Percentiles rank a stretch among this genome's conserved stretches.
Evolutionary conservation across 2,329 filamentous ascomycete genomes (phyloP).

Genomic region (Sporothrix luriei): DNA sequence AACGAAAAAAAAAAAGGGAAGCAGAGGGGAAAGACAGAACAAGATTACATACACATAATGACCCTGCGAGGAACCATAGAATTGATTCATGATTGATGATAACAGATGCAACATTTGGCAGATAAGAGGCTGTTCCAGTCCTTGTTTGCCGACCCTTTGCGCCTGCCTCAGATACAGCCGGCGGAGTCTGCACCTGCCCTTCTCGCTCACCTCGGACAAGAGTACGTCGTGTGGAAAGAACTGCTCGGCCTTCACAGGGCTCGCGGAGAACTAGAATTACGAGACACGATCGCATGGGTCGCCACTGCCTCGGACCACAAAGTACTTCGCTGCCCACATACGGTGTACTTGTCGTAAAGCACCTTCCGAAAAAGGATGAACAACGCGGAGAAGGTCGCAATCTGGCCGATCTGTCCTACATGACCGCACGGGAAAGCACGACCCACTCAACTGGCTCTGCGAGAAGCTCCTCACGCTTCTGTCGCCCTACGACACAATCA

Average conservation of each 20-base stretch:
- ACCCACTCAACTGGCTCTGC: background rate
- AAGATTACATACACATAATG: slow-evolving; percentile 1
- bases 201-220: background rate
- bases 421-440: background rate
- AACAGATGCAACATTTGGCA: background rate
- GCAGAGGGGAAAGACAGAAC: too few species aligned
- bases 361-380: slow-evolving; percentile 25
- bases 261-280: background rate
- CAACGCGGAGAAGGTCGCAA: slow-evolving; percentile 15
- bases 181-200: background rate
- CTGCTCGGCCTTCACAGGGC: background rate
- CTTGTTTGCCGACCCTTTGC: background rate
- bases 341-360: background rate
- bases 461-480: background rate
- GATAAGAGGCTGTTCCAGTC: background rate
- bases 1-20: background rate
- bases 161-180: slow-evolving; percentile 9
- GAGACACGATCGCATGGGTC: background rate
- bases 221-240: background rate
- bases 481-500: background rate
- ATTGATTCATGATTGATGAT: slow-evolving; percentile 9
- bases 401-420: slow-evolving; percentile 11
- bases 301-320: background rate
- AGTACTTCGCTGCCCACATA: background rate
- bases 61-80: background rate